Evolutionary conservation across 2,329 filamentous ascomycete genomes (phyloP).

Genomic region (Epichloe gansuensis): DNA sequence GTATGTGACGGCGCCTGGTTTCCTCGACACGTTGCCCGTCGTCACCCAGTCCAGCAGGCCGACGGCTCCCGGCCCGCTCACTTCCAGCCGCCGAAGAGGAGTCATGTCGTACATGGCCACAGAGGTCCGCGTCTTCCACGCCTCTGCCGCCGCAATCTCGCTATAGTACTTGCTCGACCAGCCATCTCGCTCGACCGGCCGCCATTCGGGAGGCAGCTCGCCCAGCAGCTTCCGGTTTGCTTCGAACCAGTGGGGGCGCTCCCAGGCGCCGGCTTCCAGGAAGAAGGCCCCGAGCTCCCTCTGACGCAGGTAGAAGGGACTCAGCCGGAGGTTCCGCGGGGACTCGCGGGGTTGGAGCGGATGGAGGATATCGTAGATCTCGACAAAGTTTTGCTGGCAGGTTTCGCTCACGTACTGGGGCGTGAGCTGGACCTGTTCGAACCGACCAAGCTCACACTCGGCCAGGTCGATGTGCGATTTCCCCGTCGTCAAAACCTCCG

Average conservation of each 20-base stretch:
- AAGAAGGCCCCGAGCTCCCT: constrained; percentile 44
- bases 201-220: constrained; percentile 39
- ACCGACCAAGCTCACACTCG: constrained; percentile 47
- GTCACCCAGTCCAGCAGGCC: constrained; percentile 41
- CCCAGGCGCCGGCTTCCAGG: constrained; percentile 47
- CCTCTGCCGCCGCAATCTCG: constrained; percentile 45
- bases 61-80: constrained; percentile 43
- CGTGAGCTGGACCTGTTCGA: constrained; percentile 47
- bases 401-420: constrained; percentile 45
- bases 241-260: constrained; percentile 50
- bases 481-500: constrained; percentile 44
- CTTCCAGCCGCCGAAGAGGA: constrained; percentile 42
- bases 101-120: constrained; percentile 53
- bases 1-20: constrained; percentile 39
- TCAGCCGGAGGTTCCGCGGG: constrained; percentile 44
- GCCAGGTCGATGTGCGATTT: constrained; percentile 41
- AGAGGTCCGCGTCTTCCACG: constrained; percentile 51
- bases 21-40: constrained; percentile 34
- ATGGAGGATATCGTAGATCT: constrained; percentile 52
- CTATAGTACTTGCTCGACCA: constrained; percentile 48
- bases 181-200: constrained; percentile 39
- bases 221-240: constrained; percentile 38
- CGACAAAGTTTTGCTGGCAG: constrained; percentile 46
- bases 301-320: constrained; percentile 44
- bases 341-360: constrained; percentile 44